phyloP scores from a whole-genome alignment of 2,329 filamentous ascomycete species.

The Botrytis fragariae region DNA sequence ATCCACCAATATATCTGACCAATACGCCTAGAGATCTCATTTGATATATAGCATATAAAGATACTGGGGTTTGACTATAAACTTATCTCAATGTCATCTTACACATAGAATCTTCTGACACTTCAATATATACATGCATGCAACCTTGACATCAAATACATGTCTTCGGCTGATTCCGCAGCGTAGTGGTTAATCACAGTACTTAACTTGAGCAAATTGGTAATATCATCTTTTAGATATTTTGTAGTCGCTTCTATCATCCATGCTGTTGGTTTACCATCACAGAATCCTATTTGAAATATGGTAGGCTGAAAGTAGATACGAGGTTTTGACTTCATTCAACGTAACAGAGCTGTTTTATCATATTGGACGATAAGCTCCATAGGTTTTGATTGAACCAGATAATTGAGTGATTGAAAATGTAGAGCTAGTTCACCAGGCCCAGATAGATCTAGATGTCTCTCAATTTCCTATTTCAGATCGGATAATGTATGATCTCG shows the following conservation, averaged over 20 bases:
- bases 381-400: neutral
- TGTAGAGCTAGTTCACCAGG: neutral
- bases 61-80: neutral
- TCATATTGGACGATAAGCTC: neutral
- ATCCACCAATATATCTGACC: neutral
- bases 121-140: neutral
- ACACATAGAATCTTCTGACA: neutral
- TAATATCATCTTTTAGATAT: no score
- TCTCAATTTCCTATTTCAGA: neutral
- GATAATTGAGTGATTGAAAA: neutral
- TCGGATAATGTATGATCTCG: neutral
- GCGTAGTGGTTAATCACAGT: neutral
- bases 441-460: neutral
- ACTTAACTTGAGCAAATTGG: neutral
- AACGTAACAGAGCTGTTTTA: neutral
- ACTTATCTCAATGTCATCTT: neutral
- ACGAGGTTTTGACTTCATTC: neutral
- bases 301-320: neutral
- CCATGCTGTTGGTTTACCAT: neutral
- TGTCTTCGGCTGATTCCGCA: neutral
- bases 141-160: neutral
- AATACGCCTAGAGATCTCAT: neutral
- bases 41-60: neutral
- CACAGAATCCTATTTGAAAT: neutral
- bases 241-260: no score